phyloP scores from a whole-genome alignment of 2,329 filamentous ascomycete genomes.

The Talaromyces sp. region DNA sequence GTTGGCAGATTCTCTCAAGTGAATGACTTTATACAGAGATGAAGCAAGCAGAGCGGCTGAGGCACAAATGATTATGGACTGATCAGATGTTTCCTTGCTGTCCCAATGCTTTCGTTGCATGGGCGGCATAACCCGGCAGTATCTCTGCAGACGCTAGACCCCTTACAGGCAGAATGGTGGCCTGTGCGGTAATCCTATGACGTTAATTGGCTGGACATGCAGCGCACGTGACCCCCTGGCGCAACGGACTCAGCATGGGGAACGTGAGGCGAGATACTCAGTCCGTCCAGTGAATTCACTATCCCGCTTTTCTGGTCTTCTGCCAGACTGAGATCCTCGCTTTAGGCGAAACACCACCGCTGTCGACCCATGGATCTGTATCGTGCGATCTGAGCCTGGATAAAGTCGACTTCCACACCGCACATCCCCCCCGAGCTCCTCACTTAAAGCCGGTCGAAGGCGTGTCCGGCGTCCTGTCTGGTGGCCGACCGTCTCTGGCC shows the following conservation, averaged over 20 bases:
- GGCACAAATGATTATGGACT: slow-evolving; percentile 1
- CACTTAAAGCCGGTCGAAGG: slow-evolving; percentile 14
- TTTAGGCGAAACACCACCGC: slow-evolving; percentile 6
- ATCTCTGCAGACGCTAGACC: neutral
- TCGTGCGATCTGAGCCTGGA: slow-evolving; percentile 1
- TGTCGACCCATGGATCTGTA: slow-evolving; percentile 13
- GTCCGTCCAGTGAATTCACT: slow-evolving; percentile 4
- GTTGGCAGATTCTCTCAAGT: slow-evolving; percentile 18
- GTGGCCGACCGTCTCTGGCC: slow-evolving; percentile 19
- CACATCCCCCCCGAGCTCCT: neutral
- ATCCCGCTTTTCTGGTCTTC: slow-evolving; percentile 9
- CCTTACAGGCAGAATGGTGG: neutral
- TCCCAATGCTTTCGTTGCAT: slow-evolving; percentile 3
- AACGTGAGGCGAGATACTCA: slow-evolving; percentile 13
- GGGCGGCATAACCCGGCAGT: slow-evolving; percentile 7
- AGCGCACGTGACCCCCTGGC: slow-evolving; percentile 5
- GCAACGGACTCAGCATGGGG: neutral
- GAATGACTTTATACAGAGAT: neutral
- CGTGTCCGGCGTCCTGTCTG: slow-evolving; percentile 18
- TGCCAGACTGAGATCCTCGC: slow-evolving; percentile 3
- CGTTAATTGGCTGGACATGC: neutral
- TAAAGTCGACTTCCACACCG: neutral
- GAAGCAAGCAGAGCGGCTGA: slow-evolving; percentile 1
- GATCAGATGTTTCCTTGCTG: neutral
- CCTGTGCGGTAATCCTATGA: neutral